Evolutionary conservation across 495 filamentous ascomycete species (phyloP), one percentile per base, ranked within the genome.

Genomic region (Hapsidospora chrysogenum): DNA sequence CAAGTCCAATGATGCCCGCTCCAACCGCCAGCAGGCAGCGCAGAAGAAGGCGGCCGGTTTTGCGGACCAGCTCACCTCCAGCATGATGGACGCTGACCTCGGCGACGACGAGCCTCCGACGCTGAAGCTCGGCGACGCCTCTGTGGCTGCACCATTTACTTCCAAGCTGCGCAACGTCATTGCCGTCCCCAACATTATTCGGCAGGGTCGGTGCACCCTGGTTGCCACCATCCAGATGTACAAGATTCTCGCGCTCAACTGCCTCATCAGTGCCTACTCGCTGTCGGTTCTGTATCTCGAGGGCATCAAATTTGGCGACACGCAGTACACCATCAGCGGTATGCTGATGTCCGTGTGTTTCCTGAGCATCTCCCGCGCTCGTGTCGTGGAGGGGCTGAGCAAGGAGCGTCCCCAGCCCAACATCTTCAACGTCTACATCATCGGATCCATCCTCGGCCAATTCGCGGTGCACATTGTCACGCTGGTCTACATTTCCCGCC

Each of bases 321-420:
- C 87, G 20, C 89, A 99, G 54, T 86, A 94, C 29, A 99, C 89
- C 17, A 96, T 99, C 53, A 94, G 85, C 43, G 89, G 89, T 44
- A 96, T 99, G 84, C 72, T 99, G 57, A 94, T 99, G 92, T 95
- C 86, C 52, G 89, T 99, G 34, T 99, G 89, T 66, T 99, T 96
- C 66, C 61, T 99, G 49, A 92, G 83, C 17, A 87, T 99, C 46
- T 96, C 89, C 15, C 75, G 89, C 29, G 89, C 89, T 26, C 87
- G 79, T 70, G 80, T 86, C 33, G 92, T 99, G 31, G 89, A 96
- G 61, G 76, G 77, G 29, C 66, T 99, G 15, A 93, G 85, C 30
- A 96, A 96, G 65, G 89, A 99, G 59, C 78, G 89, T 18, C 89
- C 89, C 0, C 89, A 99, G 65, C 84, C 84, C 1, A 94, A 94